Conservation (phyloP, 2,329 filamentous ascomycete species). For the Xylariaceae sp. region DNA sequence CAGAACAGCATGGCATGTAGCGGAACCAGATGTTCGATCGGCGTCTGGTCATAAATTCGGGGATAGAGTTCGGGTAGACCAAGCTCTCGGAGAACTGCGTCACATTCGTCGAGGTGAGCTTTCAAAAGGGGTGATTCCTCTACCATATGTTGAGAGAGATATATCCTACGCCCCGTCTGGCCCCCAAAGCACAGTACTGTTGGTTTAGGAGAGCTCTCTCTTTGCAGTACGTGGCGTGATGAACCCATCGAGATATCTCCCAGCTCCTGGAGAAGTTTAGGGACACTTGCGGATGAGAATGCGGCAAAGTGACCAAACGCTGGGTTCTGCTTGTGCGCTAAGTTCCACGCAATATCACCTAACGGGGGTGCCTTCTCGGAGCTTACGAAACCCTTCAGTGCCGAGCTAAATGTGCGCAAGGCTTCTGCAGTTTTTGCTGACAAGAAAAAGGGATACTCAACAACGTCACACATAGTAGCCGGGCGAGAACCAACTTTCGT, state of each 20-base stretch:
- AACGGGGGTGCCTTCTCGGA: too few relatives aligned
- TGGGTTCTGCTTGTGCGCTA: too few relatives aligned
- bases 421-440: too few relatives aligned
- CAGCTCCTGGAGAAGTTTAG: background rate
- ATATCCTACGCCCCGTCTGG: constrained; percentile 37
- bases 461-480: too few relatives aligned
- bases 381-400: too few relatives aligned
- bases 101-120: constrained; percentile 28
- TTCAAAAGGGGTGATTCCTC: constrained; percentile 31
- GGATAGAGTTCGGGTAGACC: constrained; percentile 38
- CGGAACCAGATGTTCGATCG: constrained; percentile 31
- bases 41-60: constrained; percentile 34
- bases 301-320: too few relatives aligned
- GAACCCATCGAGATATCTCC: background rate
- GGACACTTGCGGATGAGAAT: too few relatives aligned
- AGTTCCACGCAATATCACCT: too few relatives aligned
- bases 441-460: constrained; percentile 10
- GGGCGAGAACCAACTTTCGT: too few relatives aligned
- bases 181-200: constrained; percentile 31
- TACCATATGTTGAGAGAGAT: constrained; percentile 30
- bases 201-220: constrained; percentile 40
- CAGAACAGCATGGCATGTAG: constrained; percentile 49
- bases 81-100: constrained; percentile 11
- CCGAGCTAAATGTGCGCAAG: too few relatives aligned
- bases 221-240: constrained; percentile 27